A percentile compares a stretch with the other conserved stretches of the same genome.
These are phyloP conservation scores for Alternaria rosae DNA, from an alignment of 2,329 filamentous ascomycete species.

Conservation along the genomic window DNA sequence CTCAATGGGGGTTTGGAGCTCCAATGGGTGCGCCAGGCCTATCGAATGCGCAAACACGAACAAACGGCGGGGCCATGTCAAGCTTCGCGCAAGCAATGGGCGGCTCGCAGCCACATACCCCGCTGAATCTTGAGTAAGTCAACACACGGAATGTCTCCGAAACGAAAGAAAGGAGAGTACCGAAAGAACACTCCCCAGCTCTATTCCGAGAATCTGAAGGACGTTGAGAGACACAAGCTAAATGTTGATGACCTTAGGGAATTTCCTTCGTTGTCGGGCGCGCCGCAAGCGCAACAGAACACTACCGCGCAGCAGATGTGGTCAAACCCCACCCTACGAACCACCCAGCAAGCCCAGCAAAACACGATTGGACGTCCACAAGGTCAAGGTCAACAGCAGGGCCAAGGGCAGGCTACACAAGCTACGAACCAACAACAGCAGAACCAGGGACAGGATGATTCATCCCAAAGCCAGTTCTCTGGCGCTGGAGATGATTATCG, in stretches of 20 bases:
- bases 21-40: slow-evolving; percentile 62
- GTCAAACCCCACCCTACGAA: slow-evolving; percentile 65
- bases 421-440: slow-evolving; percentile 55
- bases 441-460: slow-evolving; percentile 50
- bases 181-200: not conserved
- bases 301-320: slow-evolving; percentile 61
- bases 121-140: slow-evolving; percentile 66
- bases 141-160: slow-evolving; percentile 10
- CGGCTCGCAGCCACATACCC: slow-evolving; percentile 61
- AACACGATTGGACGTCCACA: slow-evolving; percentile 63
- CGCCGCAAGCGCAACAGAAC: slow-evolving; percentile 63
- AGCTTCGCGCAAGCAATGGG: slow-evolving; percentile 66
- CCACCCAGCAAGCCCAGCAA: slow-evolving; percentile 61
- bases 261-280: slow-evolving; percentile 67
- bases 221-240: slow-evolving; percentile 26
- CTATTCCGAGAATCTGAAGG: not conserved
- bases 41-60: slow-evolving; percentile 59
- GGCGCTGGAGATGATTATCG: slow-evolving; percentile 63
- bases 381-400: slow-evolving; percentile 41
- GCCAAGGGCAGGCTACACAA: slow-evolving; percentile 43
- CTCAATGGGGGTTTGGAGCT: slow-evolving; percentile 65
- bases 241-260: slow-evolving; percentile 56
- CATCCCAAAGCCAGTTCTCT: slow-evolving; percentile 59
- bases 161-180: slow-evolving; percentile 2
- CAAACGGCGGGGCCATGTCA: slow-evolving; percentile 57